Base-by-base conservation (phyloP, 257 asterid species). In the Orobanche coerulescens region DNA sequence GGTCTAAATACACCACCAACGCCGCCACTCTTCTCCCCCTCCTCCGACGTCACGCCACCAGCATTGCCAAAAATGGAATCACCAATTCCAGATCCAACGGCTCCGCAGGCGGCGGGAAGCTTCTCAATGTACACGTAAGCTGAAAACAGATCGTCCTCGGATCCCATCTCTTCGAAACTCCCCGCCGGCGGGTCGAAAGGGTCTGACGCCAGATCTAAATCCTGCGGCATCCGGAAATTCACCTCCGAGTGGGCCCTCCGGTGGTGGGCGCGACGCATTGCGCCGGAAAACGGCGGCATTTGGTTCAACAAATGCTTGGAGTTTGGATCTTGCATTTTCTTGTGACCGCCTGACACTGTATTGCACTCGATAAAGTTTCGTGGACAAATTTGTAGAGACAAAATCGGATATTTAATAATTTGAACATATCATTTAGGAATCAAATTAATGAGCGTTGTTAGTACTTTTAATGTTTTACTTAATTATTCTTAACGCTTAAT, bases 241-340 rank as follows among this genome's bases (percentile, higher is more conserved):
- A 89, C 84, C 73, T 92, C 98, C 0, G 98, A 92, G 49, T 86
- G 98, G 60, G 98, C 95, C 68, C 98, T 70, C 36, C 97, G 91
- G 85, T 92, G 98, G 62, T 81, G 82, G 12, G 90, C 46, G 2
- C 82, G 78, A 62, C 95, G 84, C 82, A 84, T 79, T 68, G 85
- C 72, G 6, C 69, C 54, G n/a, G 79, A 40, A 57, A 73, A 70
- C 30, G 93, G 80, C 33, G 88, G 71, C 71, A 69, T 33, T 8
- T 71, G 84, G 64, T 62, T 80, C 48, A 58, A 33, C 24, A 34
- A 54, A 19, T 31, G 25, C 47, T 64, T 51, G 58, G 77, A 57
- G 79, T 82, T 84, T 39, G 81, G 95, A 92, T 89, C 95, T 83
- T 88, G 98, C 98, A 92, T 92, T 68, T 37, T 36, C 20, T 28